A percentile compares a stretch with the other conserved stretches of the same genome.
Evolutionary conservation across 768 basidiomycete species (phyloP).

Genomic region (Kwoniella mangroviensis): DNA sequence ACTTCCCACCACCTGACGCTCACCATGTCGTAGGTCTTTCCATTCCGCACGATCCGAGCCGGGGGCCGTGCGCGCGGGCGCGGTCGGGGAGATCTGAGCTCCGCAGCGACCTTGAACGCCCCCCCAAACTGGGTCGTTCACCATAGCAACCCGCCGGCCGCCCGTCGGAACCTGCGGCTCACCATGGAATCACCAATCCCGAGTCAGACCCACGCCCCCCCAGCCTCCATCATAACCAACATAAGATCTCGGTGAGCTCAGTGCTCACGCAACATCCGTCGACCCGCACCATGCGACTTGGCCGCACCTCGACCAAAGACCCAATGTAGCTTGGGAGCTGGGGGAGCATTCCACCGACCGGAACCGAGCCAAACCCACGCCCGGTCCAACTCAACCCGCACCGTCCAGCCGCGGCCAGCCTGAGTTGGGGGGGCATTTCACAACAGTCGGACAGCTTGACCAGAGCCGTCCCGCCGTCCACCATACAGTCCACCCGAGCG

Average conservation of each 20-base stretch:
- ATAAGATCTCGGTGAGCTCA: no score
- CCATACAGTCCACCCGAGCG: constrained; percentile 9
- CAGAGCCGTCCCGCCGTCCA: not conserved
- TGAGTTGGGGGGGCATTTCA: no score
- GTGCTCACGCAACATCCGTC: no score
- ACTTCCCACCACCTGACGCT: not conserved
- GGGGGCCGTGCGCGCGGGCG: not conserved
- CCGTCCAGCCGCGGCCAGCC: no score
- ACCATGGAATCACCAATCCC: no score
- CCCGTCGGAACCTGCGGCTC: no score
- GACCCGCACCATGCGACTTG: no score
- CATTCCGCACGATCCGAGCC: not conserved
- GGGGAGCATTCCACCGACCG: constrained; percentile 10
- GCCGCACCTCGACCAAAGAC: no score
- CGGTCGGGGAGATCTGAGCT: not conserved
- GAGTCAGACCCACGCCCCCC: no score
- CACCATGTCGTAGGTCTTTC: not conserved
- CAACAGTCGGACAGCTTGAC: not conserved
- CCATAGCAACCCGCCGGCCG: not conserved
- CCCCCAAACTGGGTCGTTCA: not conserved
- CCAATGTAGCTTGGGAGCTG: no score
- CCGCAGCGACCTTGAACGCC: not conserved
- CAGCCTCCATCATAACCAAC: no score
- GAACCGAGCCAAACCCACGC: no score
- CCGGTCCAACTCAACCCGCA: not conserved